These are phyloP conservation scores for Mycena kentingensis DNA, from an alignment of 768 basidiomycete genomes.

Conservation along the genomic window DNA sequence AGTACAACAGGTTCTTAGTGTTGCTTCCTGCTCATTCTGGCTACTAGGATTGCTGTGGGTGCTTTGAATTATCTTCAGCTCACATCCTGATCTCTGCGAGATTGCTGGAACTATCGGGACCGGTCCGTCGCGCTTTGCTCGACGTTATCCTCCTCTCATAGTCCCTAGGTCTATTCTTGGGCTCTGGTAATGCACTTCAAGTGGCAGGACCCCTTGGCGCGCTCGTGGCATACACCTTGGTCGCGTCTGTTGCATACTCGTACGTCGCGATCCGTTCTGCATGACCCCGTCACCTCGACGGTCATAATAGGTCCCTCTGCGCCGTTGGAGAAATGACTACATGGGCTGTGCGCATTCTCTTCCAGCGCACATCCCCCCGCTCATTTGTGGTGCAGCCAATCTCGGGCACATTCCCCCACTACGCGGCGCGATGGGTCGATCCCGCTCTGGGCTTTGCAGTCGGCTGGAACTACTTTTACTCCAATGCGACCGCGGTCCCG, in stretches of 20 bases:
- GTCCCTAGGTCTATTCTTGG: slow-evolving; percentile 60
- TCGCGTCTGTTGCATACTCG: slow-evolving; percentile 69
- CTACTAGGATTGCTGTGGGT: slow-evolving; percentile 62
- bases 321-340: slow-evolving; percentile 81
- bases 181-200: slow-evolving; percentile 61
- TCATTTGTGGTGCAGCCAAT: slow-evolving; percentile 45
- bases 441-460: slow-evolving; percentile 60
- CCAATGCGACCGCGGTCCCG: slow-evolving; percentile 59
- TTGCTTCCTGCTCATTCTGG: not conserved
- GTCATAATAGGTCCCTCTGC: slow-evolving; percentile 51
- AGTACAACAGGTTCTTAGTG: slow-evolving; percentile 23
- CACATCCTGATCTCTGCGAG: slow-evolving; percentile 30
- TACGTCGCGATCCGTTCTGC: slow-evolving; percentile 32
- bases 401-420: slow-evolving; percentile 78
- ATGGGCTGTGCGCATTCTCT: slow-evolving; percentile 41
- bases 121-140: not conserved
- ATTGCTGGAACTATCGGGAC: slow-evolving; percentile 78
- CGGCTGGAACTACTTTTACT: slow-evolving; percentile 52
- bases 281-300: not conserved
- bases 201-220: slow-evolving; percentile 69
- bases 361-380: not conserved
- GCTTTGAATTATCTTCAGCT: not conserved
- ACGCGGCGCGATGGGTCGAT: slow-evolving; percentile 60
- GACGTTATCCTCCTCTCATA: not conserved
- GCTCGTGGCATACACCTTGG: slow-evolving; percentile 61